Conservation (phyloP, 2,329 filamentous ascomycete species). For the Diaporthe humulicola region DNA sequence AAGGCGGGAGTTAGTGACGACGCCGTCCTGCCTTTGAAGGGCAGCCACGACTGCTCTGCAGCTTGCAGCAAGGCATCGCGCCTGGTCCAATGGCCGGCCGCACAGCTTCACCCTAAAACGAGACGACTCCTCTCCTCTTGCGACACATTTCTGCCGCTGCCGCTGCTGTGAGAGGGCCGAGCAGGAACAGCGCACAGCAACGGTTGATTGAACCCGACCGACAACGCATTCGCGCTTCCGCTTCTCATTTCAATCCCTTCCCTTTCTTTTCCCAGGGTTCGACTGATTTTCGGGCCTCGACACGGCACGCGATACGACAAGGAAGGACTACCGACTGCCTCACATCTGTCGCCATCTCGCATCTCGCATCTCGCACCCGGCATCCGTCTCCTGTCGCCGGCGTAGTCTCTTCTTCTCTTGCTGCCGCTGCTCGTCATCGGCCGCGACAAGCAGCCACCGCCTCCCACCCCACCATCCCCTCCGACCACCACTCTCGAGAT, state of each 20-base stretch:
- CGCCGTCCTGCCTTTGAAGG: constrained; percentile 36
- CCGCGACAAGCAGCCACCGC: constrained; percentile 3
- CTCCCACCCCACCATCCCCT: not conserved
- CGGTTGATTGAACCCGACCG: constrained; percentile 2
- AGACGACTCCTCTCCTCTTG: constrained; percentile 31
- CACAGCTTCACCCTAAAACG: constrained; percentile 30
- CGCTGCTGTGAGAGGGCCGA: constrained; percentile 28
- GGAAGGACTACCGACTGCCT: not conserved
- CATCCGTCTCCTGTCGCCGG: constrained; percentile 3
- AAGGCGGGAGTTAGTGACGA: constrained; percentile 3
- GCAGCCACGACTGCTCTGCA: constrained; percentile 42
- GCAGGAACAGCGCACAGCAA: constrained; percentile 15
- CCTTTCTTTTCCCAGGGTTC: not conserved
- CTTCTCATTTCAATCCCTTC: constrained; percentile 21
- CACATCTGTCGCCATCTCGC: no score
- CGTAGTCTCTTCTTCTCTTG: not conserved
- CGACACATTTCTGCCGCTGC: constrained; percentile 23
- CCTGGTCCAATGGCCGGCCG: constrained; percentile 35
- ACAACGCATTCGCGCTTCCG: constrained; percentile 27
- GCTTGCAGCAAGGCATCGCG: constrained; percentile 38
- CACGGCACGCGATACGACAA: constrained; percentile 30
- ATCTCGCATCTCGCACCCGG: not conserved
- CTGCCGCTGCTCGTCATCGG: constrained; percentile 25
- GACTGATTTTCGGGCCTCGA: constrained; percentile 9
- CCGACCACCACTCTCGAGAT: constrained; percentile 17